Evolutionary conservation across 306 rosid genomes (phyloP), one percentile per base, ranked within the genome.

Genomic region (Abrus pulchellus): DNA sequence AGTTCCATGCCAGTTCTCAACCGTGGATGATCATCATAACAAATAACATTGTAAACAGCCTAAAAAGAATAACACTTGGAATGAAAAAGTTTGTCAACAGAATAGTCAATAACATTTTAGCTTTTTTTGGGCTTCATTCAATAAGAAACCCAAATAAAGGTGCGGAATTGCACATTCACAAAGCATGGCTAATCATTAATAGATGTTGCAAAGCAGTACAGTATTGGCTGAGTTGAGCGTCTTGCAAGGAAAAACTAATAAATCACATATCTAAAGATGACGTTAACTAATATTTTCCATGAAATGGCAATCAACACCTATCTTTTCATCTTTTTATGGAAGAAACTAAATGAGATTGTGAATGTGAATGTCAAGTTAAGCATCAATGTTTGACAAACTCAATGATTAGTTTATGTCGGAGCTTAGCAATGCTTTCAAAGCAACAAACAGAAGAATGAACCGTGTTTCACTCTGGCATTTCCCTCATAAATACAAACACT

Each of bases 31-130:
- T 80, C 93, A 2, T 84, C 69, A 61, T 94, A 94, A 69, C 89
- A 92, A 28, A 88, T 92, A 71, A 94, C 97, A 68, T 94, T 92
- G 91, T 89, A 94, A 54, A 62, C 92, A 52, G 94, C 94, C 97
- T 94, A 85, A 30, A 72, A 69, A 50, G 44, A 28, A 61, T 80
- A 33, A 55, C 14, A 29, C 27, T 41, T 41, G 32, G 68, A 40
- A 3, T 55, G 27, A 78, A 55, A 34, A 41, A 33, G 13, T 11
- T 47, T 77, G 59, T 69, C 32, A 56, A 4, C 11, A 50, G 61
- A 48, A 33, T 28, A 72, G 49, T 44, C 4, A 44, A 56, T 32
- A 34, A 41, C 53, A 84, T 50, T 28, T 3, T 30, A 5, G 13
- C 5, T 52, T 59, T 64, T n/a, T 56, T 64, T 65, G 1, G 28